Evolutionary conservation across 345 rosid genomes (phyloP), one percentile per base, ranked within the genome.

Genomic region (Crucihimalaya himalaica): DNA sequence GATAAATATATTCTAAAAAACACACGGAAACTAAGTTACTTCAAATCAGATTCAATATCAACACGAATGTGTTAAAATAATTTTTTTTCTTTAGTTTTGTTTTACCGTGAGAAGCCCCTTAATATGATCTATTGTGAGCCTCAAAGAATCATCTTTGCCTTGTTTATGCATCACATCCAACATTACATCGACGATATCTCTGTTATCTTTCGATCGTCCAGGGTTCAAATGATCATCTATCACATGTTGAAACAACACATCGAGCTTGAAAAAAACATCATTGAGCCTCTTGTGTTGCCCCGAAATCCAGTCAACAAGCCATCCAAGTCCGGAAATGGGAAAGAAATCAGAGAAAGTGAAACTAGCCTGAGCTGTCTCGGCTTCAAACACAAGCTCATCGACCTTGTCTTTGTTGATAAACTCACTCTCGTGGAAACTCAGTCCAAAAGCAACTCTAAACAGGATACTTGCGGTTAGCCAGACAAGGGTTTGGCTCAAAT

Each of bases 361-460:
- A 31, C 81, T 67, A 3, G 45, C 76, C 0, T 66, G 25, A 39
- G 82, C 68, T 2, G 48, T 76, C 47, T 77, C 71, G 1, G 78
- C 56, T 74, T 85, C 87, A 14, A 70, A 47, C 13, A 84, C 35
- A 32, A 83, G 18, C 37, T 32, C 71, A 1, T 72, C 71, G 28
- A 85, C 45, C 9, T 77, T 73, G 4, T 53, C 72, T 25, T 37
- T 75, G 20, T 68, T 82, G 9, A 62, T 37, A 28, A 37, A 9
- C 4, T 67, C 70, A 16, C 60, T 80, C 3, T 70, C 79, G 1
- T 71, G 75, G 31, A 78, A 84, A 43, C 37, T 80, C 48, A 74
- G 78, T 15, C 88, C 84, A 3, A 87, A 87, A 0, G 78, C 86
- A 50, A 76, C 21, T 20, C 84, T 76, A 54, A 83, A 83, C 59